Evolutionary conservation across 2,329 filamentous ascomycete species (phyloP), one percentile per base, ranked within the genome.

Genomic region (Sporothrix brunneoviolacea): DNA sequence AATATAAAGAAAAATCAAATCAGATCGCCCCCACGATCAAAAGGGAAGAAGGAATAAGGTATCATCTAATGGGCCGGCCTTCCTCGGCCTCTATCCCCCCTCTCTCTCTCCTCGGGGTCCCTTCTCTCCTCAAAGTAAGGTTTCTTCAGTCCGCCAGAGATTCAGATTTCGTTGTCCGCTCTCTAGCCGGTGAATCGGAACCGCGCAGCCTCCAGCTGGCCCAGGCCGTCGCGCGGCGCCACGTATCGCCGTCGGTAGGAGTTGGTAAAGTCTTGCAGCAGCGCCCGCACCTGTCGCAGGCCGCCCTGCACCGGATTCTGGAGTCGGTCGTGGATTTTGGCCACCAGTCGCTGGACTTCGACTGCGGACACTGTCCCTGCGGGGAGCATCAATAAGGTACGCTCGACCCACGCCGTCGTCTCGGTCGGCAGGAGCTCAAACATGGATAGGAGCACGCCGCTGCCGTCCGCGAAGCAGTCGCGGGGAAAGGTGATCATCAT

Each of bases 401-500:
- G 77, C 56, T 89, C 83, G 19, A 96, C 83, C 91, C 93, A 97
- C 6, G 73, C 67, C 2, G 86, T 82, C 13, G 90, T 88, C 62
- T 93, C 79, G 48, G 80, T 74, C 0, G 93, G 93, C 62, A 94
- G 74, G 36, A 97, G 72, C 65, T 95, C 86, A 64, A 98, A 95
- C 57, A 97, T 75, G 4, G 85, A 84, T 54, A 98, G 80, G 47
- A 98, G 71, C n/a, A 95, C 88, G 4, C 90, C 91, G 43, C 89
- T 95, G 15, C 90, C 91, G 64, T 98, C 93, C 0, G 91, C 84
- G 63, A 97, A 95, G 69, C 91, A 96, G 66, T 97, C 93, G 38
- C 88, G 82, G 0, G 93, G 94, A 70, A 98, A 98, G 0, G 86
- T 94, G 65, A 96, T 96, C 91, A 98, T 97, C 91, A 98, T 95